Percentiles rank a stretch among this genome's conserved stretches.
These are phyloP conservation scores for Aspergillus intermedius DNA, from an alignment of 2,329 filamentous ascomycete species.

Conservation along the genomic window DNA sequence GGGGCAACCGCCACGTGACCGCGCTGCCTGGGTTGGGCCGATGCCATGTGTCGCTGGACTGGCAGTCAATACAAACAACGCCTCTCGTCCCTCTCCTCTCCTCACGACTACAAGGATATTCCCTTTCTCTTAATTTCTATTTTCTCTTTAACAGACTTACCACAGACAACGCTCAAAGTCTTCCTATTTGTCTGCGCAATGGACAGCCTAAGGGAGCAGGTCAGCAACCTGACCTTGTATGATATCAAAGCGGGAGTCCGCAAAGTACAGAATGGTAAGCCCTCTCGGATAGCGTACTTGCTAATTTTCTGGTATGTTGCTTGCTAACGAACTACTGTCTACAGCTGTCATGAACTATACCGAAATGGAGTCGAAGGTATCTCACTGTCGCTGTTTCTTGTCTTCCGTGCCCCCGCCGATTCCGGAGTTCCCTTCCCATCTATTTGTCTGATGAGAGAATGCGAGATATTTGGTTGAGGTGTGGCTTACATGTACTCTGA, in stretches of 20 bases:
- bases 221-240: conserved; percentile 88
- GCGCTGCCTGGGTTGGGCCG: background rate
- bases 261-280: conserved; percentile 91
- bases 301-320: conserved; percentile 2
- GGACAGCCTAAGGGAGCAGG: conserved; percentile 81
- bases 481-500: conserved; percentile 14
- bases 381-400: conserved; percentile 8
- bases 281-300: background rate
- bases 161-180: background rate
- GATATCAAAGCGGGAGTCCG: conserved; percentile 91
- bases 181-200: conserved; percentile 44
- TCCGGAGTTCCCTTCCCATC: conserved; percentile 5
- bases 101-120: conserved; percentile 7
- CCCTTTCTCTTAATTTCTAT: background rate
- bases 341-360: conserved; percentile 96
- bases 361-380: conserved; percentile 72
- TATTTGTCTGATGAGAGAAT: background rate
- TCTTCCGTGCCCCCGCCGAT: conserved; percentile 7
- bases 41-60: background rate
- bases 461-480: background rate
- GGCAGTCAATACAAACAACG: background rate
- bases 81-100: conserved; percentile 3
- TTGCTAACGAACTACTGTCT: conserved; percentile 15
- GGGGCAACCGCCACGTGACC: conserved; percentile 4
- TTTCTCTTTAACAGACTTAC: background rate